These are phyloP conservation scores for Cryptosporidium baileyi DNA, from an alignment of 169 alveolate species.

Conservation along the genomic window DNA sequence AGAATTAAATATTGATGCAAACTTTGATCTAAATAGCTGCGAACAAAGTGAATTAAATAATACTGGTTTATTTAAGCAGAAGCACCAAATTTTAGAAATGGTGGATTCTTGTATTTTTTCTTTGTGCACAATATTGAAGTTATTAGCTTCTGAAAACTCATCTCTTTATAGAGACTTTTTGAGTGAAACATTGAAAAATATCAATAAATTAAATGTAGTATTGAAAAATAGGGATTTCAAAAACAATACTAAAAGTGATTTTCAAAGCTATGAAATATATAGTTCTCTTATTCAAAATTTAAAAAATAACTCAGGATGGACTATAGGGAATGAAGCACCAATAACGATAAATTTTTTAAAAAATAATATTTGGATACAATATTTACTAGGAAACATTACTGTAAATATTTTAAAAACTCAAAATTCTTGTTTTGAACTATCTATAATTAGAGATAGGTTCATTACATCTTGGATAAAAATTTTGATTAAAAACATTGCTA, in stretches of 20 bases:
- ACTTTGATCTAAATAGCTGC: no score
- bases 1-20: neutral
- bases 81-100: neutral
- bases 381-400: slow-evolving; percentile 14
- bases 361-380: neutral
- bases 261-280: slow-evolving; percentile 18
- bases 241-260: neutral
- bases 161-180: neutral
- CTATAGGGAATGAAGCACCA: slow-evolving; percentile 7
- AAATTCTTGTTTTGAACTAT: neutral
- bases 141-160: neutral
- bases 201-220: neutral
- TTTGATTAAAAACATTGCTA: neutral
- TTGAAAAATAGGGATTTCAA: neutral
- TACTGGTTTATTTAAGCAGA: neutral
- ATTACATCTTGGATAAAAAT: slow-evolving; percentile 19
- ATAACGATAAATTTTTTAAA: neutral
- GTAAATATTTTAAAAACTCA: neutral
- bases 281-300: neutral
- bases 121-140: slow-evolving; percentile 2
- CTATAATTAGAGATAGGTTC: slow-evolving; percentile 13
- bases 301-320: neutral
- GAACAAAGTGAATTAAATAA: neutral
- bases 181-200: slow-evolving; percentile 17
- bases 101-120: neutral